Evolutionary conservation across 306 rosid genomes (phyloP).

Genomic region (Dalbergia oliveri): DNA sequence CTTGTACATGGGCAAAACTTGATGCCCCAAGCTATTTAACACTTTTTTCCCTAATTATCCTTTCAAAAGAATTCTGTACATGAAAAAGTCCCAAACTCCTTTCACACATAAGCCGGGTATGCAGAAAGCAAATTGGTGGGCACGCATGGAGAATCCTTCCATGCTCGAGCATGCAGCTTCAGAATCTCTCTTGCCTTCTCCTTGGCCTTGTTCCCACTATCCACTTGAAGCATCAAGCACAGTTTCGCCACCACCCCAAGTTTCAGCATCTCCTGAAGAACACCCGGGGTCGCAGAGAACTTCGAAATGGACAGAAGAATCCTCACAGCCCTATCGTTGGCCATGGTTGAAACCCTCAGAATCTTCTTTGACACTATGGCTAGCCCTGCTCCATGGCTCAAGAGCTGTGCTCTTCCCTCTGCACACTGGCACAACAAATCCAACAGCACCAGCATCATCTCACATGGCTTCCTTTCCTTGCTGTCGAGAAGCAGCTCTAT

Average conservation of each 20-base stretch:
- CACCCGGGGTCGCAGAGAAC: constrained; percentile 64
- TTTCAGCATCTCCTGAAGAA: constrained; percentile 78
- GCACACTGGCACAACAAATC: constrained; percentile 76
- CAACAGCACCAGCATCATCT: constrained; percentile 66
- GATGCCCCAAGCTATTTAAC: constrained; percentile 16
- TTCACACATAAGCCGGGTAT: constrained; percentile 54
- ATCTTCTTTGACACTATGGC: constrained; percentile 85
- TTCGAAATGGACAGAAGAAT: constrained; percentile 61
- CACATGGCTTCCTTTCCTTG: constrained; percentile 60
- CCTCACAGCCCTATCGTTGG: constrained; percentile 75
- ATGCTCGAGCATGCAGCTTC: constrained; percentile 68
- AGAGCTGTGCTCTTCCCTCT: constrained; percentile 78
- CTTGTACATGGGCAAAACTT: constrained; percentile 27
- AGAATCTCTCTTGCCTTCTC: constrained; percentile 82
- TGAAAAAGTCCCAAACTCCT: background rate
- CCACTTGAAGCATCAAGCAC: constrained; percentile 83
- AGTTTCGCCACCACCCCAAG: constrained; percentile 85
- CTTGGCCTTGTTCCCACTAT: constrained; percentile 74
- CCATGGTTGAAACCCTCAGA: constrained; percentile 73
- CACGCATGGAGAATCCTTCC: constrained; percentile 82
- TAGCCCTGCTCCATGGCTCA: constrained; percentile 79
- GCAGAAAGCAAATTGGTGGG: constrained; percentile 63
- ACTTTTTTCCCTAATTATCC: constrained; percentile 1
- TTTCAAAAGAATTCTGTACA: constrained; percentile 50
- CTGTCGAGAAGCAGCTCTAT: constrained; percentile 68